Base-by-base conservation (phyloP, 2,329 filamentous ascomycete species). In the Colletotrichum phormii region DNA sequence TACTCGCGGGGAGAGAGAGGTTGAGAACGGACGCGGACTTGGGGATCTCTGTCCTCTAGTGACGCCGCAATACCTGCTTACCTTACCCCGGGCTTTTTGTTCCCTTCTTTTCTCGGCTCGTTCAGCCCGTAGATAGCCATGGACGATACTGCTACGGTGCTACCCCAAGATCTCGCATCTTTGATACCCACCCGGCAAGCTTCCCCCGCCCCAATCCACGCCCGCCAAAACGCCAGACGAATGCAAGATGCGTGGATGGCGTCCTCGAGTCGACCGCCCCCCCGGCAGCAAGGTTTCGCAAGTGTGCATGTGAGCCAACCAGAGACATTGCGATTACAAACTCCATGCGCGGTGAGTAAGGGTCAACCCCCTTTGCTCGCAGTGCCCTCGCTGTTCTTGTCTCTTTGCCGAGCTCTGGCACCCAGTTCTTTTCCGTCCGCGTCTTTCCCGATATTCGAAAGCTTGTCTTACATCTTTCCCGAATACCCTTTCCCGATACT, bases 241-340 rank as follows among this genome's bases (percentile, higher is more conserved):
- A 46, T 46, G 37, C 37, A 46, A 46, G 6, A 46, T 9, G 18
- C 15, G 42, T 18, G 42, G 42, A n/a, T n/a, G 42, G 18, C 18
- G 15, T n/a, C 35, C 35, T 37, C 35, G 2, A 37, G 35, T 37
- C 35, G 4, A 12, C 13, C 18, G 13, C 42, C 15, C 42, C 35
- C 67, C 60, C 67, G 37, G 60, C 60, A 70, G 6, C 53, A 13
- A 29, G 29, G 70, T 72, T 70, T 72, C 65, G 65, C 35, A 70
- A 29, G n/a, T 49, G 42, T 29, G 26, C 70, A 70, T 64, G 70
- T 55, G 70, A 70, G 60, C 70, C 70, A 70, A 72, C 70, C 54
- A 35, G 60, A 70, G 60, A 33, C 70, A 35, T n/a, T 18, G 4
- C 55, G 35, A 70, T 70, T 60, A 72, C 60, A 60, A 54, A 64